Evolutionary conservation across 1,284 basidiomycete genomes (phyloP).

Genomic region (Pyrrhoderma noxium): DNA sequence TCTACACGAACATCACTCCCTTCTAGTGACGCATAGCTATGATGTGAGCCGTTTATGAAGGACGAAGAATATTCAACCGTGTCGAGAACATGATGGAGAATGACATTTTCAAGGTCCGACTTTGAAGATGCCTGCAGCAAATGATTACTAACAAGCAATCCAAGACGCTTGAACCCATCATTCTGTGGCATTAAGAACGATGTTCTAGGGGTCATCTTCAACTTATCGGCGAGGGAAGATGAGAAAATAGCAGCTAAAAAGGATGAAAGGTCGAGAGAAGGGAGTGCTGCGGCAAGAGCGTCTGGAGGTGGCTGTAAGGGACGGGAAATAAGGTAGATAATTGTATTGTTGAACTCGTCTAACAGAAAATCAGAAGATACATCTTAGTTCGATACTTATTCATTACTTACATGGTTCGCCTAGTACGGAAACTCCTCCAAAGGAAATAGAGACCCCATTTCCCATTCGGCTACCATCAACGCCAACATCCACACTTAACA

Average conservation of each 20-base stretch:
- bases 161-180: slow-evolving; percentile 79
- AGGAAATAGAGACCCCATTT: slow-evolving; percentile 57
- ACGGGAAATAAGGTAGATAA: slow-evolving; percentile 88
- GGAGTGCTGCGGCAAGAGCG: slow-evolving; percentile 76
- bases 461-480: slow-evolving; percentile 34
- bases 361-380: slow-evolving; percentile 11
- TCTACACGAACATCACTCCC: slow-evolving; percentile 65
- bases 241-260: slow-evolving; percentile 90
- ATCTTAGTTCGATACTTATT: neutral
- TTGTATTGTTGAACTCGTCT: slow-evolving; percentile 70
- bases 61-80: slow-evolving; percentile 69
- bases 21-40: slow-evolving; percentile 66
- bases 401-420: slow-evolving; percentile 60
- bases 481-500: slow-evolving; percentile 63
- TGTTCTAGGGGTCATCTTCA: slow-evolving; percentile 64
- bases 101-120: slow-evolving; percentile 72
- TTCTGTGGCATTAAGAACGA: slow-evolving; percentile 89
- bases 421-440: slow-evolving; percentile 79
- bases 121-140: slow-evolving; percentile 72
- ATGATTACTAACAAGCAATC: slow-evolving; percentile 80
- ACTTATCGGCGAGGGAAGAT: slow-evolving; percentile 61
- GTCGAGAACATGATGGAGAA: slow-evolving; percentile 81
- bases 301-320: slow-evolving; percentile 80
- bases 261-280: slow-evolving; percentile 76
- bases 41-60: slow-evolving; percentile 55